Evolutionary conservation across 345 rosid genomes (phyloP), one percentile per base, ranked within the genome.

Genomic region (Citrus australasica): DNA sequence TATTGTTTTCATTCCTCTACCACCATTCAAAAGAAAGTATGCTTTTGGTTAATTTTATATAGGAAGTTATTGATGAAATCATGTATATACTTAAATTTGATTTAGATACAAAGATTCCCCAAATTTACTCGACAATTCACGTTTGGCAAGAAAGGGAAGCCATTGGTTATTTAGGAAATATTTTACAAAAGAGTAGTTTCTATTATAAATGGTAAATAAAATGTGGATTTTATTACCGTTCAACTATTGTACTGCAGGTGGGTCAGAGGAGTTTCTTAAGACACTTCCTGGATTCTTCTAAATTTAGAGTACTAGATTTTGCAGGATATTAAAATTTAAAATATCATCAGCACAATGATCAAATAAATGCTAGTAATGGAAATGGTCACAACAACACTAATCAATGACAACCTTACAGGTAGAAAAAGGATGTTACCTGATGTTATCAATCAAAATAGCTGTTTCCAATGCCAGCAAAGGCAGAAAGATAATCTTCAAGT

Each of bases 401-500:
- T 30, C 7, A n/a, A 61, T 32, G 19, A 74, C 17, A 38, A 67
- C 24, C 55, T 40, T 53, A 76, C 7, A 5, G 62, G 56, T 30
- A 10, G 35, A 22, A 61, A 78, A 71, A 53, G 28, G 74, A 61
- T 79, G 74, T 40, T 92, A 93, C 98, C 98, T 92, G 91, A 93
- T 87, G 81, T 95, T 95, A 76, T 95, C 98, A 27, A 92, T 79
- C 84, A 95, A 86, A 81, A 93, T 85, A 66, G 95, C 89, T 38
- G 85, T 77, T 88, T 92, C 91, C 56, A 92, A 89, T 28, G 85
- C 93, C 85, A 95, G 84, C 85, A 92, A 79, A 19, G 98, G 98
- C 56, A 95, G 77, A 79, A 92, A 92, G 60, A 95, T 93, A 81
- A 92, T 85, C 93, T 91, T 93, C 87, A 95, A 86, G 86, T 84